These are phyloP conservation scores for Kodamaea restingae DNA, from an alignment of 805 yeast genomes.

Conservation along the genomic window DNA sequence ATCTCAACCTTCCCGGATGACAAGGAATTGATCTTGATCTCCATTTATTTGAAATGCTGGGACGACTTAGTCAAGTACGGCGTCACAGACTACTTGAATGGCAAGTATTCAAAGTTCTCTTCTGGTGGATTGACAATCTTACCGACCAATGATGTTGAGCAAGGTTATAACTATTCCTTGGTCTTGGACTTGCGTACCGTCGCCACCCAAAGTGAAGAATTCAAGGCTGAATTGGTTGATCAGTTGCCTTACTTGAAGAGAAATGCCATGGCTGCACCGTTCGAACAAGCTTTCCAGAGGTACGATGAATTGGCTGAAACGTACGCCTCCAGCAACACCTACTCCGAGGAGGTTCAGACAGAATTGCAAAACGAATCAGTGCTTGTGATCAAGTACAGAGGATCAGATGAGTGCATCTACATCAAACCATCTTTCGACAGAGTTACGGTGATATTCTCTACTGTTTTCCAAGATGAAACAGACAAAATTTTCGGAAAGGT, in stretches of 20 bases:
- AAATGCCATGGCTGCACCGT: slow-evolving; percentile 88
- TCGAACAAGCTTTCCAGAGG: slow-evolving; percentile 76
- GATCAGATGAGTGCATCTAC: slow-evolving; percentile 78
- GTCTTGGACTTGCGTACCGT: slow-evolving; percentile 53
- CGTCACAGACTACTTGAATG: slow-evolving; percentile 49
- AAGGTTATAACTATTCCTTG: slow-evolving; percentile 78
- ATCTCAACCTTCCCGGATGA: slow-evolving; percentile 75
- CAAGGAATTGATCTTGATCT: slow-evolving; percentile 60
- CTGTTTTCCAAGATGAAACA: slow-evolving; percentile 93
- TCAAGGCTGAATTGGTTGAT: slow-evolving; percentile 48
- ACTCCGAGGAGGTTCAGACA: slow-evolving; percentile 41
- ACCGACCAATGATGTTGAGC: slow-evolving; percentile 47
- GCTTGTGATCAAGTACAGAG: slow-evolving; percentile 78
- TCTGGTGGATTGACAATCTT: slow-evolving; percentile 28
- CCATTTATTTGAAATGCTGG: slow-evolving; percentile 75
- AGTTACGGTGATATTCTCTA: slow-evolving; percentile 93
- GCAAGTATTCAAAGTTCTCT: slow-evolving; percentile 41
- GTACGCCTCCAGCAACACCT: slow-evolving; percentile 40
- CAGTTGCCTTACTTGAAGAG: slow-evolving; percentile 76
- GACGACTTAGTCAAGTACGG: slow-evolving; percentile 67
- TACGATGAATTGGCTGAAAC: slow-evolving; percentile 62
- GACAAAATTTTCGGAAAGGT: slow-evolving; percentile 89
- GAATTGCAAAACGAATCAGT: slow-evolving; percentile 52
- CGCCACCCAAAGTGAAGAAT: slow-evolving; percentile 40
- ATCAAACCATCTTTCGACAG: slow-evolving; percentile 92